Conservation (phyloP, 495 filamentous ascomycete species). For the Talaromyces proteolyticus region DNA sequence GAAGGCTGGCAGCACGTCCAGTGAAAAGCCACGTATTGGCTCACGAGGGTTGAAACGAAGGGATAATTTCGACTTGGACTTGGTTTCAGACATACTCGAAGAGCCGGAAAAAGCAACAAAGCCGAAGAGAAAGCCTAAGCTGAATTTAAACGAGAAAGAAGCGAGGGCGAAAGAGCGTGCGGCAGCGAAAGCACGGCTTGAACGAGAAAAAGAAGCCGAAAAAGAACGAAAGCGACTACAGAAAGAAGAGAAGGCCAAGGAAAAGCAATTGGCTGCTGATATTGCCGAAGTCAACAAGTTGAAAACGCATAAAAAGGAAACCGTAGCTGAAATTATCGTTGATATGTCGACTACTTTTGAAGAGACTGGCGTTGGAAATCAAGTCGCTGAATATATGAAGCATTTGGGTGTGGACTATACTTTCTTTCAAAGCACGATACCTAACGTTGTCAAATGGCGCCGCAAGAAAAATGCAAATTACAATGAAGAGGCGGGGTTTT, state of each 20-base stretch:
- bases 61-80: conserved; percentile 3
- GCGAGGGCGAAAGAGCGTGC: conserved; percentile 49
- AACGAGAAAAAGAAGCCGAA: conserved; percentile 34
- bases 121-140: conserved; percentile 25
- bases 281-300: conserved; percentile 71
- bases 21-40: no score
- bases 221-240: conserved; percentile 43
- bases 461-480: conserved; percentile 60
- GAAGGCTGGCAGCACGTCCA: conserved; percentile 6
- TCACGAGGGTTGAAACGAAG: background rate
- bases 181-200: conserved; percentile 39
- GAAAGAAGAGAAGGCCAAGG: conserved; percentile 52
- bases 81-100: background rate
- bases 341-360: conserved; percentile 58
- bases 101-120: conserved; percentile 2
- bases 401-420: conserved; percentile 51
- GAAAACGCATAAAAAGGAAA: conserved; percentile 69
- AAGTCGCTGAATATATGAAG: conserved; percentile 46
- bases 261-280: conserved; percentile 63
- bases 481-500: conserved; percentile 55
- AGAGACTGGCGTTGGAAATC: conserved; percentile 38
- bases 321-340: conserved; percentile 78
- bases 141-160: conserved; percentile 40
- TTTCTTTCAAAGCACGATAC: conserved; percentile 43
- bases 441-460: conserved; percentile 67